Evolutionary conservation across 192 early-diverging fungal genomes (phyloP).

Genomic region (Dimargaris cristalligena): DNA sequence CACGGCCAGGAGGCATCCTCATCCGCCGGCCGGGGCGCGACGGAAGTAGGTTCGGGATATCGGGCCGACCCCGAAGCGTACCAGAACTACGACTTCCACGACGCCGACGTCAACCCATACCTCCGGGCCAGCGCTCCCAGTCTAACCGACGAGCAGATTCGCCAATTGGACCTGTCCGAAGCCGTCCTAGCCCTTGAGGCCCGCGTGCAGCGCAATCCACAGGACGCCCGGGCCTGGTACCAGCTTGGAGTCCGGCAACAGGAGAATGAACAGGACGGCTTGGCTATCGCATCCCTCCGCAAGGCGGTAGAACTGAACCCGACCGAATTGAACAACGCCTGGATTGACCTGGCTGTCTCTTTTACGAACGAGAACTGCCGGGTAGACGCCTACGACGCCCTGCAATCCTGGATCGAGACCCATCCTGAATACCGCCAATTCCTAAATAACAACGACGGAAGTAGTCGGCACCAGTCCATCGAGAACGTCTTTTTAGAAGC

Average conservation of each 20-base stretch:
- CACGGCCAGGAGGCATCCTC: too few relatives aligned
- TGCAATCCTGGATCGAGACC: constrained; percentile 74
- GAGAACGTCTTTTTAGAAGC: constrained; percentile 65
- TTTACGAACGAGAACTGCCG: constrained; percentile 85
- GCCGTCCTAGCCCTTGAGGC: constrained; percentile 85
- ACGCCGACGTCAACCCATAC: constrained; percentile 57
- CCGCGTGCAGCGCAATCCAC: constrained; percentile 56
- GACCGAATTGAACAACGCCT: constrained; percentile 52
- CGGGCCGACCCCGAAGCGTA: constrained; percentile 29
- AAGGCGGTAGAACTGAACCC: constrained; percentile 65
- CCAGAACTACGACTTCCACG: constrained; percentile 59
- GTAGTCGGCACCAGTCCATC: constrained; percentile 44
- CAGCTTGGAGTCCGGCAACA: constrained; percentile 79
- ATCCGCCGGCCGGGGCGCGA: too few relatives aligned
- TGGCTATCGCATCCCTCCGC: constrained; percentile 77
- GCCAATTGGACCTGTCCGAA: constrained; percentile 54
- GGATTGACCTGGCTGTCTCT: constrained; percentile 74
- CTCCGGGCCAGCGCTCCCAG: constrained; percentile 8
- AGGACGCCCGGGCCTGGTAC: constrained; percentile 70
- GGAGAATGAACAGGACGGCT: constrained; percentile 89
- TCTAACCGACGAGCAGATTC: constrained; percentile 22
- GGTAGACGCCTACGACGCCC: constrained; percentile 73
- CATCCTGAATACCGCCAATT: constrained; percentile 50
- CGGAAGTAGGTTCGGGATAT: constrained; percentile 24
- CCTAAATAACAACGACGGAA: constrained; percentile 10